Conservation (phyloP, 2,329 filamentous ascomycete species). For the Ophiocordyceps unilateralis region DNA sequence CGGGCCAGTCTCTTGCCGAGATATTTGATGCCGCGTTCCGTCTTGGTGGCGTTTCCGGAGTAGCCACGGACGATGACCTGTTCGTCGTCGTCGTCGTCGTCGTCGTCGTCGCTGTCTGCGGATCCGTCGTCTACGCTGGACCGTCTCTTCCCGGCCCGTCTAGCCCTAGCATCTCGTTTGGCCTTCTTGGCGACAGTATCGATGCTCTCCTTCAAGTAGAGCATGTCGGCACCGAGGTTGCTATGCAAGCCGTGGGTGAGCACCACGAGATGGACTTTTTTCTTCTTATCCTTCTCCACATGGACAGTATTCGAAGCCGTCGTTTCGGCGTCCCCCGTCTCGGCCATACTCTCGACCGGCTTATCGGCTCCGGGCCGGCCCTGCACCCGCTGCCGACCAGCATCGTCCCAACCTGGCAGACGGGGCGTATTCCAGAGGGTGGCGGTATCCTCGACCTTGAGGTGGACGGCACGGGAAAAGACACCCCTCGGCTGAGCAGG, state of each 20-base stretch:
- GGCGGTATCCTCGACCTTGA: slow-evolving; percentile 76
- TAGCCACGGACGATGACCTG: slow-evolving; percentile 83
- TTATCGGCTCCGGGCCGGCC: slow-evolving; percentile 15
- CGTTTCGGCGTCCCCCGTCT: slow-evolving; percentile 17
- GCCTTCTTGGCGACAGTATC: slow-evolving; percentile 66
- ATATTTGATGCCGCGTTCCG: slow-evolving; percentile 92
- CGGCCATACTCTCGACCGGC: slow-evolving; percentile 15
- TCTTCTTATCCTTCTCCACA: slow-evolving; percentile 31
- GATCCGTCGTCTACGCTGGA: not conserved
- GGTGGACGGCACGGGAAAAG: slow-evolving; percentile 61
- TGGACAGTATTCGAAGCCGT: slow-evolving; percentile 8
- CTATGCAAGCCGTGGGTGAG: slow-evolving; percentile 91
- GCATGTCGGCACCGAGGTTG: slow-evolving; percentile 90
- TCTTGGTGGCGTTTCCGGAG: slow-evolving; percentile 74
- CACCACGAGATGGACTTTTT: slow-evolving; percentile 78
- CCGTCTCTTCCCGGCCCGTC: slow-evolving; percentile 31
- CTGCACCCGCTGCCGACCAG: slow-evolving; percentile 16
- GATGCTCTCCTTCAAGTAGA: slow-evolving; percentile 94
- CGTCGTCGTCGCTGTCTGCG: slow-evolving; percentile 14
- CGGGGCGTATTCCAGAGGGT: slow-evolving; percentile 85
- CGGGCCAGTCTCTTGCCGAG: slow-evolving; percentile 86
- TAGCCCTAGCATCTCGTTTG: slow-evolving; percentile 46
- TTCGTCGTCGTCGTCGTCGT: slow-evolving; percentile 54
- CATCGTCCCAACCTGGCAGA: slow-evolving; percentile 48
- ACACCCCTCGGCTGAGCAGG: slow-evolving; percentile 54